Conservation (phyloP, 2,329 filamentous ascomycete species). For the Alternaria sp. region DNA sequence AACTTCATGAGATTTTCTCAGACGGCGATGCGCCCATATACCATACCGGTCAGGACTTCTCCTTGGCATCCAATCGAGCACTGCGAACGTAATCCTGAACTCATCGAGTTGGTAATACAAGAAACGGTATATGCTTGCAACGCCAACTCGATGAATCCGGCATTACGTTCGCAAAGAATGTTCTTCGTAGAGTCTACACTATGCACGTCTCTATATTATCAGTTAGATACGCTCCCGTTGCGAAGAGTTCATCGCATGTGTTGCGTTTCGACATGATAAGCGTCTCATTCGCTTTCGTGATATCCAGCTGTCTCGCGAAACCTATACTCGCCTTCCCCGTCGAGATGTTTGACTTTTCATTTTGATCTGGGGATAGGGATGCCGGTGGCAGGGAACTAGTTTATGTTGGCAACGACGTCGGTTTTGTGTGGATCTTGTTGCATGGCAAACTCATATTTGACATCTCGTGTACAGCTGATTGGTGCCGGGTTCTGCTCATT, state of each 20-base stretch:
- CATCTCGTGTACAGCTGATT: background rate
- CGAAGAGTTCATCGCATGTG: conserved; percentile 68
- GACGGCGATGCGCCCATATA: background rate
- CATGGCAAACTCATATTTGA: background rate
- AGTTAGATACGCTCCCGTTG: background rate
- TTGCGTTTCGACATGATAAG: conserved; percentile 88
- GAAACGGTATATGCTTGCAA: background rate
- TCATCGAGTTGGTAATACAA: background rate
- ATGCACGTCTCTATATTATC: background rate
- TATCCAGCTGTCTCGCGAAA: conserved; percentile 79
- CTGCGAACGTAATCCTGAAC: background rate
- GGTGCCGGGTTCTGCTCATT: background rate
- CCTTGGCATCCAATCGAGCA: background rate
- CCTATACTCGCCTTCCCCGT: conserved; percentile 75
- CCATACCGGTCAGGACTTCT: background rate
- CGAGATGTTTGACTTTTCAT: conserved; percentile 12
- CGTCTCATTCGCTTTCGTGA: conserved; percentile 86
- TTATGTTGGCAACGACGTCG: conserved; percentile 20
- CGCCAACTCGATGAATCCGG: background rate
- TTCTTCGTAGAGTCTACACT: background rate
- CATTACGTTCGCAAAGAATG: background rate
- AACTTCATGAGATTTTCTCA: background rate
- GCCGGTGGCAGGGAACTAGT: conserved; percentile 23
- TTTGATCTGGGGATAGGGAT: conserved; percentile 3
- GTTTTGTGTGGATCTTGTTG: conserved; percentile 3